These are phyloP conservation scores for Teunomyces stri DNA, from an alignment of 805 yeast species.

Conservation along the genomic window DNA sequence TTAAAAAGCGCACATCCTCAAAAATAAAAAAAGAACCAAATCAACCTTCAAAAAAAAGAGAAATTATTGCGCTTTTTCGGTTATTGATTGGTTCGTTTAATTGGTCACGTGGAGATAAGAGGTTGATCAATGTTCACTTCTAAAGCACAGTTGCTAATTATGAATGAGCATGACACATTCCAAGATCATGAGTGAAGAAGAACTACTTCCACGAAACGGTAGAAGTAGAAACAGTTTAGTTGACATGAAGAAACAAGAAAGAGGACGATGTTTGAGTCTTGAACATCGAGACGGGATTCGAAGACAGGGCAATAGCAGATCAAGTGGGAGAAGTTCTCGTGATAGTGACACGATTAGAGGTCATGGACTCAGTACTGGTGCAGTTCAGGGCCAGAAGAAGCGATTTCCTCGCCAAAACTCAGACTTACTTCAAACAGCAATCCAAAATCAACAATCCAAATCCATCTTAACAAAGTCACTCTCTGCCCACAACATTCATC, in stretches of 20 bases:
- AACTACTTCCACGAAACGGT: not conserved
- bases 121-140: no score
- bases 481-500: constrained; percentile 7
- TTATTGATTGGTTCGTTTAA: not conserved
- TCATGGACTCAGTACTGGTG: not conserved
- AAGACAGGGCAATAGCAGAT: constrained; percentile 1
- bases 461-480: constrained; percentile 9
- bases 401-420: constrained; percentile 3
- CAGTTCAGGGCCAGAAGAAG: not conserved
- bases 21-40: not conserved
- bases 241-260: not conserved
- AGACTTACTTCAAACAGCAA: constrained; percentile 12
- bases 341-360: not conserved
- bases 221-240: not conserved
- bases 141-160: not conserved
- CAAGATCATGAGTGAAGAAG: not conserved
- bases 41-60: not conserved
- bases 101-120: not conserved
- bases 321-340: not conserved
- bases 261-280: not conserved
- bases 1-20: constrained; percentile 7
- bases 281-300: not conserved
- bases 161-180: not conserved
- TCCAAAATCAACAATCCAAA: constrained; percentile 12
- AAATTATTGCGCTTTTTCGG: not conserved